Evolutionary conservation across 805 yeast genomes (phyloP), one percentile per base, ranked within the genome.

Genomic region (Pichia kluyveri): DNA sequence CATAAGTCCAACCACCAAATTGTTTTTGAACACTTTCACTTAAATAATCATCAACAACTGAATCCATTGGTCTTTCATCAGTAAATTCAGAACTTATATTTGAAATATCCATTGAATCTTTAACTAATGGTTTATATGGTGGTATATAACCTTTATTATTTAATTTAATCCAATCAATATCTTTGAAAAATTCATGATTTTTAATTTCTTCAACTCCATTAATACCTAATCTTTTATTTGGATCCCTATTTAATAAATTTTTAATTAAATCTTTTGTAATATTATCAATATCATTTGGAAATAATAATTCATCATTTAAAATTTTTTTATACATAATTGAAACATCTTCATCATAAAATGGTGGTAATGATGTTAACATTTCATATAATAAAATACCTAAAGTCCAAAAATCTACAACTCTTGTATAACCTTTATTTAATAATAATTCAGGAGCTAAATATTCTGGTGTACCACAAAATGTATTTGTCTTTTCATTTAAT

Each of bases 381-480:
- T 91, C 99, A 63, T 88, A 93, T 41, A 93, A 71, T 46, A 93
- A 72, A 17, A 91, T 90, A 40, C 99, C 99, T 57, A 93, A 72
- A 1, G 99, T 93, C 99, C 99, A 93, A 91, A 96, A 93, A 67
- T 93, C 99, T 23, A 93, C 98, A 10, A 85, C 84, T 64, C 96
- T 82, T 2, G 98, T 89, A 66, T 93, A 93, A 1, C 98, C 98
- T 62, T 86, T 89, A 43, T 95, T 93, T 57, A 89, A 71, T 43
- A 93, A 70, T 56, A 93, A 71, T 67, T 93, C 99, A 1, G 99
- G 99, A 1, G 98, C 96, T 56, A 93, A 72, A 66, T 93, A 93
- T 67, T 93, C 98, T 0, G 98, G 98, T 0, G 99, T 93, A 39
- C 99, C 99, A 68, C 99, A 93, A 64, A 93, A 93, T 0, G 99